Percentiles rank a stretch among this genome's conserved stretches.
phyloP scores from a whole-genome alignment of 768 basidiomycete genomes.

The Serendipita sp. region DNA sequence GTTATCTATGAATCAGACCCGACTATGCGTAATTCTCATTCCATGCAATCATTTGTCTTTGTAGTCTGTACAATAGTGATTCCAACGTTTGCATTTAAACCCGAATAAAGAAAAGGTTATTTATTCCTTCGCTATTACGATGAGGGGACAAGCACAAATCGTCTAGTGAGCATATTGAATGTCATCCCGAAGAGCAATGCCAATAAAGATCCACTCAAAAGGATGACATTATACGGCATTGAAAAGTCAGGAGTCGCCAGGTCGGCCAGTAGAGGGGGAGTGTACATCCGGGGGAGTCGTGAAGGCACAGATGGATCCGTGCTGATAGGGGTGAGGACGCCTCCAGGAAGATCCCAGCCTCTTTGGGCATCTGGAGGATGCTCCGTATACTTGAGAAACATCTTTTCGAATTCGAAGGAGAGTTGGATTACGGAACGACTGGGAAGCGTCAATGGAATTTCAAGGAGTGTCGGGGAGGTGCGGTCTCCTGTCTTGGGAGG shows the following conservation, averaged over 20 bases:
- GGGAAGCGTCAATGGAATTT: conserved; percentile 55
- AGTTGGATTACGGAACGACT: conserved; percentile 45
- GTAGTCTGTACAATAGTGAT: too few relatives aligned
- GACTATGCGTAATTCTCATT: too few relatives aligned
- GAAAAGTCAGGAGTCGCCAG: conserved; percentile 98
- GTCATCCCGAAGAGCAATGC: conserved; percentile 87
- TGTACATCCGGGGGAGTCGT: conserved; percentile 42
- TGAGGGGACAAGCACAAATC: conserved; percentile 32
- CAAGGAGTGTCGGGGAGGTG: conserved; percentile 50
- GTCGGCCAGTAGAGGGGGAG: conserved; percentile 65
- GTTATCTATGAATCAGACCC: too few relatives aligned
- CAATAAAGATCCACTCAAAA: conserved; percentile 80
- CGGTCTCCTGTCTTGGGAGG: not conserved
- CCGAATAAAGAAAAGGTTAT: too few relatives aligned
- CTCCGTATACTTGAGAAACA: conserved; percentile 84
- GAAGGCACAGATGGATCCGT: not conserved
- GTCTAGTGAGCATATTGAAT: conserved; percentile 72
- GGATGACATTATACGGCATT: conserved; percentile 99
- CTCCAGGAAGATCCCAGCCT: conserved; percentile 85
- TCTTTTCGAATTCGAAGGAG: conserved; percentile 58
- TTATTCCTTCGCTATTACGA: too few relatives aligned
- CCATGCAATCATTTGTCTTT: too few relatives aligned
- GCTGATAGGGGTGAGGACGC: conserved; percentile 30
- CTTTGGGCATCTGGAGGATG: conserved; percentile 91
- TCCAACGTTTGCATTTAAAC: too few relatives aligned